Evolutionary conservation across 1,284 basidiomycete genomes (phyloP).

Genomic region (Tylopilus sp.): DNA sequence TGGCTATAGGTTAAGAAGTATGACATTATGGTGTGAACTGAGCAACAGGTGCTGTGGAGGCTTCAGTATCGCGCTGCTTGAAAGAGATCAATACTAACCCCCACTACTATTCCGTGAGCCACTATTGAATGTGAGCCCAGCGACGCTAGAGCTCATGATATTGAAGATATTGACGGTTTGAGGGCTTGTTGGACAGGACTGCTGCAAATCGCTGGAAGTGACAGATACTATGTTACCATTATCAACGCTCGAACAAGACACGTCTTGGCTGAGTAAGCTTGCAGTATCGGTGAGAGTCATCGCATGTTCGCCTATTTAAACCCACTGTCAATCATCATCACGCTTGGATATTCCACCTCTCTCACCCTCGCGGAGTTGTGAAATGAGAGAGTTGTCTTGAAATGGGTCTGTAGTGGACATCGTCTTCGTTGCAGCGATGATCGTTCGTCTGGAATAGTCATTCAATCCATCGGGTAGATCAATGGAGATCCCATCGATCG

Average conservation of each 20-base stretch:
- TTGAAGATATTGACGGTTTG: background rate
- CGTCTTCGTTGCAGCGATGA: conserved; percentile 1
- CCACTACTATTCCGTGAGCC: conserved; percentile 6
- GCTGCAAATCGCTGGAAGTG: background rate
- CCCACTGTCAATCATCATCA: background rate
- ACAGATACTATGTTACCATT: background rate
- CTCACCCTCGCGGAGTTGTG: conserved; percentile 15
- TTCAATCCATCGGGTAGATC: conserved; percentile 1
- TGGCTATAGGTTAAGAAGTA: background rate
- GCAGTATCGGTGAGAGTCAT: conserved; percentile 8
- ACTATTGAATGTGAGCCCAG: background rate
- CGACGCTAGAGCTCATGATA: conserved; percentile 3
- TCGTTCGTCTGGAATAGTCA: background rate
- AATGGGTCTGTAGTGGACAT: conserved; percentile 8
- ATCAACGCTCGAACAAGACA: background rate
- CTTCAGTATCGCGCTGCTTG: background rate
- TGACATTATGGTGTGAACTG: conserved; percentile 1
- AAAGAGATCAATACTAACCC: background rate
- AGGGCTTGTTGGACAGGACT: background rate
- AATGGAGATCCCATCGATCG: background rate
- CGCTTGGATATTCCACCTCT: background rate
- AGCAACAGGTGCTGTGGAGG: conserved; percentile 4
- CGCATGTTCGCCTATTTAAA: conserved; percentile 7
- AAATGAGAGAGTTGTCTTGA: background rate
- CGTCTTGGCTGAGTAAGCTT: conserved; percentile 7